Evolutionary conservation across 768 basidiomycete genomes (phyloP), one percentile per base, ranked within the genome.

Genomic region (Termitomyces sp.): DNA sequence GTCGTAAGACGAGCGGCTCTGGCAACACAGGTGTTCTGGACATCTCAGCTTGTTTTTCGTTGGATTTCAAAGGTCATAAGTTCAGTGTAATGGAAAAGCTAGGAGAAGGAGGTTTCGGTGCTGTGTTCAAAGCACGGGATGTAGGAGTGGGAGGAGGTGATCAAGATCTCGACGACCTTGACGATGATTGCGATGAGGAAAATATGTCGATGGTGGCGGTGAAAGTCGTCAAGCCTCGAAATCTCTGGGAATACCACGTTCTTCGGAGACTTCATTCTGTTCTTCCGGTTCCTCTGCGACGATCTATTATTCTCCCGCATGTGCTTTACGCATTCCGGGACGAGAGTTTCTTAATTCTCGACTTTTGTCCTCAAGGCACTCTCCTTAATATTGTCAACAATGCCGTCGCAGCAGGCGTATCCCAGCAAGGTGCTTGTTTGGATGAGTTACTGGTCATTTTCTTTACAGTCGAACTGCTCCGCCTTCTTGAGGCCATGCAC

Each of bases 91-190:
- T 81, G 3, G 90, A 90, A 63, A 99, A 98, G 73, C 81, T 99
- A 24, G 97, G 97, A 18, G 97, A 99, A 75, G 97, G 97, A 6
- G 94, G 96, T 0, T 99, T 96, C 67, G 97, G 96, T 2, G 84
- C 90, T 3, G 97, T 99, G n/a, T 99, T 96, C 79, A 84, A 89
- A 63, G 92, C 91, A 4, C 81, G 83, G 58, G 82, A 88, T 69
- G 74, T 82, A 12, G 80, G 84, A 7, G 75, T 76, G 33, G 76
- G 69, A 63, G 79, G 81, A 3, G 79, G 81, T 4, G 79, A 81
- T 13, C 82, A 80, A 13, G 83, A 86, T 13, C 73, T 71, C 44
- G 84, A 84, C 20, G 81, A 81, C 13, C 79, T 84, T 7, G 82
- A 82, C 3, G 84, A 85, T 7, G 81, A 84, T 13, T 24, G 18